These are phyloP conservation scores for Tephrocybe rancida DNA, from an alignment of 768 basidiomycete species.

Conservation along the genomic window DNA sequence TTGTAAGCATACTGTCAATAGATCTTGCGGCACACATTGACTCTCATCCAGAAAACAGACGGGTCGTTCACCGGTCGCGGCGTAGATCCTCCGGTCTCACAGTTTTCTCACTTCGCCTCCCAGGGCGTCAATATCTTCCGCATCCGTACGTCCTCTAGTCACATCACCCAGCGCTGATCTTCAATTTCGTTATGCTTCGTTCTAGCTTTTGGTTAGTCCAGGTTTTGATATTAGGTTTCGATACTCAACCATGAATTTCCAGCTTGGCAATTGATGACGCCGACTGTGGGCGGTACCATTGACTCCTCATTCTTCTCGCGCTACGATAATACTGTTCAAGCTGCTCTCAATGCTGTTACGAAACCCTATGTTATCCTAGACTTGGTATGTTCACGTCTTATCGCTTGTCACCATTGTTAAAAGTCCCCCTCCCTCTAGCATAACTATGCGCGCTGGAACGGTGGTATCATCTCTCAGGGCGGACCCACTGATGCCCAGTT, in stretches of 20 bases:
- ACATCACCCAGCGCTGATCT: neutral
- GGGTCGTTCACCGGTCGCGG: slow-evolving; percentile 45
- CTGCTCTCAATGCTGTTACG: slow-evolving; percentile 40
- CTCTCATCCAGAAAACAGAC: slow-evolving; percentile 27
- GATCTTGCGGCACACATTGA: no score
- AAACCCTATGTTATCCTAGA: slow-evolving; percentile 53
- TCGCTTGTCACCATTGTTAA: neutral
- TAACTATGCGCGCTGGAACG: slow-evolving; percentile 65
- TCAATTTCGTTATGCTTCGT: slow-evolving; percentile 26
- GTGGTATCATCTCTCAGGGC: slow-evolving; percentile 56
- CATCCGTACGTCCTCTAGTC: slow-evolving; percentile 23
- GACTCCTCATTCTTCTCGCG: slow-evolving; percentile 42
- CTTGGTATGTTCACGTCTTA: slow-evolving; percentile 31
- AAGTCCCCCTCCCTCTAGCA: slow-evolving; percentile 25
- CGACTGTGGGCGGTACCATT: slow-evolving; percentile 49
- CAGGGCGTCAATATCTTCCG: slow-evolving; percentile 54
- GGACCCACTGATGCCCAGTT: slow-evolving; percentile 56
- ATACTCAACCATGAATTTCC: slow-evolving; percentile 5
- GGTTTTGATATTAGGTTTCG: slow-evolving; percentile 14
- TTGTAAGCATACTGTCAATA: slow-evolving; percentile 34
- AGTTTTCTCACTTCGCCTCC: slow-evolving; percentile 49
- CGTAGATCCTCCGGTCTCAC: slow-evolving; percentile 39
- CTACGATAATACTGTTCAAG: slow-evolving; percentile 53
- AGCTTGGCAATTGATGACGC: slow-evolving; percentile 58
- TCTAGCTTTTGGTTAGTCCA: slow-evolving; percentile 20